phyloP scores from a whole-genome alignment of 2,329 filamentous ascomycete genomes.

The Samsoniella hepiali region DNA sequence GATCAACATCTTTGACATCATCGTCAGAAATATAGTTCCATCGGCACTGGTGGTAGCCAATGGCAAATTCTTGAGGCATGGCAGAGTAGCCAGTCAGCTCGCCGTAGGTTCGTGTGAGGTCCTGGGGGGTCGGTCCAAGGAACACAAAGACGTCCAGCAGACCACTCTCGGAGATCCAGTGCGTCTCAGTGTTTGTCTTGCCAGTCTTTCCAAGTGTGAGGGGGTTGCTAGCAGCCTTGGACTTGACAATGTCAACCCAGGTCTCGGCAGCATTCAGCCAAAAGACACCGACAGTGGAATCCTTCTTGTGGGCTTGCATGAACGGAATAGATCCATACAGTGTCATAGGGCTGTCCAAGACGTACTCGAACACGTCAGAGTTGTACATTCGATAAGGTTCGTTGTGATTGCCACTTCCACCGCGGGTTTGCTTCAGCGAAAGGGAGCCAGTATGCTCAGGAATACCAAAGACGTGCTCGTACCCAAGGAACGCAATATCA shows the following conservation, averaged over 20 bases:
- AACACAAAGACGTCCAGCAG: constrained; percentile 92
- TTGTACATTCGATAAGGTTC: constrained; percentile 97
- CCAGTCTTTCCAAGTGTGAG: constrained; percentile 67
- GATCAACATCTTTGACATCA: constrained; percentile 93
- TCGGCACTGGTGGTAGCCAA: constrained; percentile 94
- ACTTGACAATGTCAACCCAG: constrained; percentile 92
- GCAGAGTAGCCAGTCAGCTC: constrained; percentile 90
- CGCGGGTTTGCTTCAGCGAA: constrained; percentile 85
- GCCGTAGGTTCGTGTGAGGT: constrained; percentile 77
- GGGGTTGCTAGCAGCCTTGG: constrained; percentile 69
- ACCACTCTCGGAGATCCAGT: constrained; percentile 95
- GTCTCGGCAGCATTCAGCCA: constrained; percentile 98
- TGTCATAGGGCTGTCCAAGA: constrained; percentile 96
- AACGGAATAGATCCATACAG: constrained; percentile 96
- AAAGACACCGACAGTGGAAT: constrained; percentile 91
- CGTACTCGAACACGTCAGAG: constrained; percentile 95
- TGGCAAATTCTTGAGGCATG: constrained; percentile 85
- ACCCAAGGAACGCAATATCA: constrained; percentile 89
- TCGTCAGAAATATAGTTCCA: constrained; percentile 99
- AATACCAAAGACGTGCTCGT: constrained; percentile 90
- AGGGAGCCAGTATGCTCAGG: constrained; percentile 88
- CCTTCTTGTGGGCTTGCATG: constrained; percentile 94
- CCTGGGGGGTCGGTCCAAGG: constrained; percentile 80
- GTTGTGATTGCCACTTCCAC: constrained; percentile 76
- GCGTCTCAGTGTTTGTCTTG: constrained; percentile 78